Evolutionary conservation across 2,329 filamentous ascomycete species (phyloP), one percentile per base, ranked within the genome.

Genomic region (Aspergillus piperis): DNA sequence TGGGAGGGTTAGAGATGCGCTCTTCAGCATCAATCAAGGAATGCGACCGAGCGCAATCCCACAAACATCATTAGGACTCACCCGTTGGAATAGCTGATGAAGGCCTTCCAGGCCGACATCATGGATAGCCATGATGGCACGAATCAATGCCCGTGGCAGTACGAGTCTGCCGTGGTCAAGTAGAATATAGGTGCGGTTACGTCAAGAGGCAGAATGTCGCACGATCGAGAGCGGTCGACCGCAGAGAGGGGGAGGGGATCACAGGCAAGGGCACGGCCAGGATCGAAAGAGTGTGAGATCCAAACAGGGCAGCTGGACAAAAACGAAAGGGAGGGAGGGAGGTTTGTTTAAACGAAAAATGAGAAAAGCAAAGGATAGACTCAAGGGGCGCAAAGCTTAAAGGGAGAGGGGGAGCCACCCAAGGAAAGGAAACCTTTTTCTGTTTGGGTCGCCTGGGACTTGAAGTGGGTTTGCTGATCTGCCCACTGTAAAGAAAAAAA

Each of bases 51-150:
- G 21, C 2, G 32, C 27, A 19, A 42, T 47, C 32, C 30, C 32
- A 36, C 11, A 10, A 10, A 36, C 32, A 13, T 11, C 21, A 21
- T 23, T 8, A 30, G 15, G 23, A 70, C 67, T 55, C 66, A 71
- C 38, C 57, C 67, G 62, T 23, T 61, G 54, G 57, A 58, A 38
- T 51, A 71, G 27, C 38, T 66, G 58, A 60, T 62, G 57, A 53
- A 68, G 62, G 56, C 66, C 64, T 41, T 25, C 19, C 23, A 54
- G 64, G 62, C 63, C 64, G 57, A 54, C 60, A 63, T 64, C 61
- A 38, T 42, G 36, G 42, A 64, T 10, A 21, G 48, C 57, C 66
- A 70, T 70, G 36, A 27, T 62, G 59, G 48, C 54, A 42, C 8
- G 42, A 38, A n/a, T 17, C 11, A 30, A 49, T n/a, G n/a, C 25